Evolutionary conservation across 176 grass and related monocot species (phyloP).

Genomic region (Aegilops umbellulata): DNA sequence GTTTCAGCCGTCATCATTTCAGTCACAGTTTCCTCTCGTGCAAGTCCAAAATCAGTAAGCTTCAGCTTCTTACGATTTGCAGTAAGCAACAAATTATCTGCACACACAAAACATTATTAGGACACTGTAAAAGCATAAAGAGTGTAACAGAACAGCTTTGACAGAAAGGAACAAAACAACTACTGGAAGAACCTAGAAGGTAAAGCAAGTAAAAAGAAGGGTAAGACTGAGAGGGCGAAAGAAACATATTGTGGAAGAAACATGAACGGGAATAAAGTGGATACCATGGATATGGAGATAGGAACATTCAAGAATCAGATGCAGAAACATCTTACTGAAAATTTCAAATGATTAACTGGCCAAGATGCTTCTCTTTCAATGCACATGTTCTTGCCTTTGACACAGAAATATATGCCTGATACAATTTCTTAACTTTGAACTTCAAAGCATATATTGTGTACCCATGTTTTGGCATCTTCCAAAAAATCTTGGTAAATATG

Average conservation of each 20-base stretch:
- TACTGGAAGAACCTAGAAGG: background rate
- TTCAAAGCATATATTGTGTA: background rate
- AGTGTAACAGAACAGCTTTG: background rate
- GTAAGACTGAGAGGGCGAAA: background rate
- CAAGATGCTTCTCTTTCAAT: constrained; percentile 3
- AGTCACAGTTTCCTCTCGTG: constrained; percentile 97
- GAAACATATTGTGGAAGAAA: constrained; percentile 25
- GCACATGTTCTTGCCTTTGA: background rate
- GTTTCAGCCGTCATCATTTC: constrained; percentile 99
- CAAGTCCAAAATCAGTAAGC: constrained; percentile 98
- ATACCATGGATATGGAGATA: constrained; percentile 18
- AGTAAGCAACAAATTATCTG: constrained; percentile 98
- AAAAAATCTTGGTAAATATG: background rate
- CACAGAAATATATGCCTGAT: background rate
- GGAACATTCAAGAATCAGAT: constrained; percentile 11
- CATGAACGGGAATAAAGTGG: constrained; percentile 18
- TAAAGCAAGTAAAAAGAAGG: constrained; percentile 22
- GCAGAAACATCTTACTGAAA: background rate
- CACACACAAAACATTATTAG: constrained; percentile 36
- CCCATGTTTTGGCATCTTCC: background rate
- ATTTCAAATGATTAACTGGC: background rate
- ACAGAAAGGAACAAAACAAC: constrained; percentile 13
- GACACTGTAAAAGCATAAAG: constrained; percentile 12
- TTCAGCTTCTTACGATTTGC: constrained; percentile 96
- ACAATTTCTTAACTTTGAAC: background rate